Evolutionary conservation across 2,329 filamentous ascomycete genomes (phyloP).

Genomic region (Seiridium cupressi): DNA sequence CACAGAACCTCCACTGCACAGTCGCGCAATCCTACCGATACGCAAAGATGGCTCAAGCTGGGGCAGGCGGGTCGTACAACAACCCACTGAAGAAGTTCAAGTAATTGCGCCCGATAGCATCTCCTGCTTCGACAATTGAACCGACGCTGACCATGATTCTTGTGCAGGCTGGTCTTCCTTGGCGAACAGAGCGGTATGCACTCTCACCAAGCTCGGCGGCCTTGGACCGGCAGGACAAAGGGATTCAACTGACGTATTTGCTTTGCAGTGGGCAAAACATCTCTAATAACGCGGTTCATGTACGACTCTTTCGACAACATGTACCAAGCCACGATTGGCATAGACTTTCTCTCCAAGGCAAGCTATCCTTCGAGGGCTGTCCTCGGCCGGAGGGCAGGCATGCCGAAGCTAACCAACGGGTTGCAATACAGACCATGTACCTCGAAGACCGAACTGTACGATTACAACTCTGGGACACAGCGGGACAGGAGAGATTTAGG

Average conservation of each 20-base stretch:
- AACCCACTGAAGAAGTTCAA: conserved; percentile 99
- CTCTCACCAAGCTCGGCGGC: not conserved
- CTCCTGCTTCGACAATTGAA: not conserved
- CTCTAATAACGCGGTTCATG: conserved; percentile 98
- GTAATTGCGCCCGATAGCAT: conserved; percentile 46
- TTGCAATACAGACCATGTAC: conserved; percentile 80
- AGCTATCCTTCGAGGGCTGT: conserved; percentile 14
- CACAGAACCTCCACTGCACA: not conserved
- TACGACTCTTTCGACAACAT: conserved; percentile 99
- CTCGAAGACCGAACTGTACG: conserved; percentile 97
- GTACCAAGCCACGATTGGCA: conserved; percentile 98
- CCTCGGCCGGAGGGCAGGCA: too few relatives aligned
- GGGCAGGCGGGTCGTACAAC: conserved; percentile 80
- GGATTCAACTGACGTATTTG: conserved; percentile 6
- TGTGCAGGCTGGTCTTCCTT: conserved; percentile 82
- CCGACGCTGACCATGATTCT: not conserved
- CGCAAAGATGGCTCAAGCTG: conserved; percentile 73
- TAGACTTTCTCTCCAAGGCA: conserved; percentile 98
- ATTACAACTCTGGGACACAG: conserved; percentile 97
- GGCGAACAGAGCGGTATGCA: conserved; percentile 95
- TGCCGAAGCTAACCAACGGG: too few relatives aligned
- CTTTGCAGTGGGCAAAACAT: conserved; percentile 90
- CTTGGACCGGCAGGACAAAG: not conserved
- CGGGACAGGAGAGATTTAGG: conserved; percentile 95
- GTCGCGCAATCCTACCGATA: not conserved